These are phyloP conservation scores for Aspergillus fumigatus DNA, from an alignment of 2,329 filamentous ascomycete genomes.

Conservation along the genomic window DNA sequence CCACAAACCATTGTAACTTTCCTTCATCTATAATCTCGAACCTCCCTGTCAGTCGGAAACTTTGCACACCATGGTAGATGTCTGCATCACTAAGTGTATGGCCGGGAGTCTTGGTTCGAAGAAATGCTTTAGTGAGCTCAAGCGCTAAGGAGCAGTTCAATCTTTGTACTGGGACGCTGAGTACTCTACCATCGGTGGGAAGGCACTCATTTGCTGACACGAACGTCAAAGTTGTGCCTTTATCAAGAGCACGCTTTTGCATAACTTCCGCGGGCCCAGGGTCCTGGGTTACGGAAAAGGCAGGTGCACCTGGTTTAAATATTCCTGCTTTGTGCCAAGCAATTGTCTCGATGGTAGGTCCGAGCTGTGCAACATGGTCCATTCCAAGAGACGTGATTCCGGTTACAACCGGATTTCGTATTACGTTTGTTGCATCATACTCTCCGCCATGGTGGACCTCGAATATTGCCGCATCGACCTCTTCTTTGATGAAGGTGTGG, in stretches of 20 bases:
- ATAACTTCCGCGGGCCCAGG: conserved; percentile 46
- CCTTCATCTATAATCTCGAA: conserved; percentile 28
- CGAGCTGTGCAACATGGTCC: conserved; percentile 62
- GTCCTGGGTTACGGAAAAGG: conserved; percentile 55
- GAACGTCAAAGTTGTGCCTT: conserved; percentile 44
- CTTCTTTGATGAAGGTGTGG: conserved; percentile 61
- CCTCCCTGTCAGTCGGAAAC: conserved; percentile 31
- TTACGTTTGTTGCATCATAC: conserved; percentile 65
- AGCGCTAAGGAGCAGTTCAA: conserved; percentile 31
- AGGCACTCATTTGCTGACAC: conserved; percentile 25
- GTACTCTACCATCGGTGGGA: conserved; percentile 13
- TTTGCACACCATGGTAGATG: conserved; percentile 19
- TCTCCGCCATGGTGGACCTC: conserved; percentile 66
- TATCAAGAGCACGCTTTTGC: conserved; percentile 50
- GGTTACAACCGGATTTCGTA: conserved; percentile 53
- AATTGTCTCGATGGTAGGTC: conserved; percentile 60
- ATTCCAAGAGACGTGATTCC: conserved; percentile 65
- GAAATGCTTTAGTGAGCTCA: conserved; percentile 18
- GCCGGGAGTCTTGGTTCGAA: conserved; percentile 17
- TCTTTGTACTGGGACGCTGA: conserved; percentile 26
- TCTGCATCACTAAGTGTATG: conserved; percentile 16
- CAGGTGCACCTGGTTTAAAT: conserved; percentile 56
- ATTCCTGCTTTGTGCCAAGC: conserved; percentile 73
- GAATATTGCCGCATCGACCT: conserved; percentile 59
- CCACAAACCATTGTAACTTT: conserved; percentile 34